phyloP scores from a whole-genome alignment of 2,329 filamentous ascomycete species.

The Epichloe hybrida region DNA sequence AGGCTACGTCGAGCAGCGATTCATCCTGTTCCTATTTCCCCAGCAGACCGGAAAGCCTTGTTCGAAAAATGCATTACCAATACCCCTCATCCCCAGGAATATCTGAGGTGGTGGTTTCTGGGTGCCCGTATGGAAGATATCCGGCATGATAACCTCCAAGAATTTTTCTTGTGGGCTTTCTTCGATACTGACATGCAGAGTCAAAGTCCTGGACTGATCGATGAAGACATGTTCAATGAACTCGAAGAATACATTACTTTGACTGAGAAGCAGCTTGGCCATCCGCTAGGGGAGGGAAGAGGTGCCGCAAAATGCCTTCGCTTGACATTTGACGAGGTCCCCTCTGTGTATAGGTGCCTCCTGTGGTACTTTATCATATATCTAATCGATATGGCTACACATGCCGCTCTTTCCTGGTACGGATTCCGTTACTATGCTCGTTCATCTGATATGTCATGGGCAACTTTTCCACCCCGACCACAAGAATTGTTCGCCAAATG shows the following conservation, averaged over 20 bases:
- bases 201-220: conserved; percentile 7
- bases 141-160: conserved; percentile 50
- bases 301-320: conserved; percentile 44
- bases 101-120: conserved; percentile 53
- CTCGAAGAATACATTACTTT: conserved; percentile 33
- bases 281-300: conserved; percentile 36
- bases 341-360: conserved; percentile 46
- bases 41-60: conserved; percentile 35
- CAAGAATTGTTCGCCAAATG: conserved; percentile 31
- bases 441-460: conserved; percentile 11
- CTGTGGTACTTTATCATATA: conserved; percentile 50
- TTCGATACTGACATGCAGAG: conserved; percentile 33
- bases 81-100: conserved; percentile 40
- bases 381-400: conserved; percentile 38
- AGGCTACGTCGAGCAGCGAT: conserved; percentile 24
- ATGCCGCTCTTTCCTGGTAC: conserved; percentile 29
- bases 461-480: conserved; percentile 45
- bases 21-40: conserved; percentile 28
- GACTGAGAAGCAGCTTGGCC: conserved; percentile 40
- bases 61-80: conserved; percentile 43
- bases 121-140: conserved; percentile 44
- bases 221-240: conserved; percentile 24
- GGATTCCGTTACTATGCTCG: conserved; percentile 40
- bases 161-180: conserved; percentile 57
- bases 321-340: conserved; percentile 51